These are phyloP conservation scores for Pseudopyricularia cyperi DNA, from an alignment of 2,329 filamentous ascomycete genomes.

Conservation along the genomic window DNA sequence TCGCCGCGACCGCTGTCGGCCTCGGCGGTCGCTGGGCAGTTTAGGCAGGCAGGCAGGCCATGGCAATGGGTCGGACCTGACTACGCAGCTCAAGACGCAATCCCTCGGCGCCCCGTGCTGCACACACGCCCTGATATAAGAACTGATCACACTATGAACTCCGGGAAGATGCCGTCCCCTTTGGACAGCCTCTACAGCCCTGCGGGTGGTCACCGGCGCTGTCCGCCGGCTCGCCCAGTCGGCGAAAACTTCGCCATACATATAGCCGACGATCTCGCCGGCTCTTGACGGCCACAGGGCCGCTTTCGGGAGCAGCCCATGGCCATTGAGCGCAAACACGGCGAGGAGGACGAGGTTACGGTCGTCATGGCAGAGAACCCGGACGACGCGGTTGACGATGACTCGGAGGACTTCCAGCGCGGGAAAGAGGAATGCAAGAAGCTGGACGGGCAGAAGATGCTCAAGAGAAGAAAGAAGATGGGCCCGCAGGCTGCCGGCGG, in stretches of 20 bases:
- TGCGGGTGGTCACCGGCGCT: too few relatives aligned
- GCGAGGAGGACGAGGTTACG: constrained; percentile 11
- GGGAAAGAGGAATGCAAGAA: constrained; percentile 1
- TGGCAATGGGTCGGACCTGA: too few relatives aligned
- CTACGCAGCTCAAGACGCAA: too few relatives aligned
- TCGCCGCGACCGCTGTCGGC: too few relatives aligned
- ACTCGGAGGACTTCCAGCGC: constrained; percentile 2
- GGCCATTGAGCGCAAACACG: constrained; percentile 9
- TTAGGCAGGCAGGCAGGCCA: too few relatives aligned
- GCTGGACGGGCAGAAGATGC: not conserved
- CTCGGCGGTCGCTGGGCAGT: too few relatives aligned
- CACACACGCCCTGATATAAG: too few relatives aligned
- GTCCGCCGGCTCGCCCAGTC: not conserved
- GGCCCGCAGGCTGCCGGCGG: not conserved
- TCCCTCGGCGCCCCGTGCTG: too few relatives aligned
- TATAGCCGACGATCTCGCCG: constrained; percentile 6
- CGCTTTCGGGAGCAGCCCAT: constrained; percentile 11
- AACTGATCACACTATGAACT: too few relatives aligned
- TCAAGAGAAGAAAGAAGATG: not conserved
- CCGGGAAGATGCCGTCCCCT: too few relatives aligned
- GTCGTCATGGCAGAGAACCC: constrained; percentile 9
- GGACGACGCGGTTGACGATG: constrained; percentile 4
- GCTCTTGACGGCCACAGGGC: constrained; percentile 8
- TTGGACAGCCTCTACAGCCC: too few relatives aligned
- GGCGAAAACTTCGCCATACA: constrained; percentile 9